phyloP scores from a whole-genome alignment of 1,284 basidiomycete genomes.

The Leccinum huronense region DNA sequence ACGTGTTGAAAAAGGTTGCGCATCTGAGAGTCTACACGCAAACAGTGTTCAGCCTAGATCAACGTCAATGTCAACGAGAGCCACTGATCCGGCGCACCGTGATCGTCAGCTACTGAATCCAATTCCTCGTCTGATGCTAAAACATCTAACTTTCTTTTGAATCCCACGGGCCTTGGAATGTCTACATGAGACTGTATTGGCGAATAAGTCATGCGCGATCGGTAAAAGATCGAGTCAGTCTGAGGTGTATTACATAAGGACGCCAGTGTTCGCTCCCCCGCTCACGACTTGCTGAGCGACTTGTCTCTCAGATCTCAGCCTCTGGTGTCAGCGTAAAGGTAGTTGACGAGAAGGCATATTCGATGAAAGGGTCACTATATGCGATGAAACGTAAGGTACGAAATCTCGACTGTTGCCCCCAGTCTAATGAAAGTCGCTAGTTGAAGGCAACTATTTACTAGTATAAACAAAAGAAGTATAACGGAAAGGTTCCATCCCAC shows the following conservation, averaged over 20 bases:
- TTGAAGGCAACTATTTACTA: neutral
- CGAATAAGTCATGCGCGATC: conserved; percentile 26
- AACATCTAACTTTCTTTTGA: conserved; percentile 13
- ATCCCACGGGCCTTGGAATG: conserved; percentile 11
- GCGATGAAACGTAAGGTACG: neutral
- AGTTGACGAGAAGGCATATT: neutral
- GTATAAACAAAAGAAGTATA: neutral
- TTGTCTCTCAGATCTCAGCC: neutral
- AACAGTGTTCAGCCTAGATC: neutral
- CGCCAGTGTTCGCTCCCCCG: neutral
- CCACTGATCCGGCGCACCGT: conserved; percentile 19
- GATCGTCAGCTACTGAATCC: conserved; percentile 15
- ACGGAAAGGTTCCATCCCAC: neutral
- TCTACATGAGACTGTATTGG: conserved; percentile 20
- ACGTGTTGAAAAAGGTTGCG: conserved; percentile 25
- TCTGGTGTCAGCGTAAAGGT: neutral
- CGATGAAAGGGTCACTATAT: neutral
- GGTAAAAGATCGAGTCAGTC: neutral
- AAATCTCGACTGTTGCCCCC: neutral
- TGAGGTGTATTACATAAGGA: neutral
- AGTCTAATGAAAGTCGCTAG: neutral
- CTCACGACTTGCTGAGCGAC: neutral
- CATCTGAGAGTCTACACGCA: conserved; percentile 20
- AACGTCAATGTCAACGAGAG: neutral
- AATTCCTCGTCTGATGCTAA: conserved; percentile 17